Base-by-base conservation (phyloP, 2,329 filamentous ascomycete genomes). In the Teratosphaeria epicoccoides region DNA sequence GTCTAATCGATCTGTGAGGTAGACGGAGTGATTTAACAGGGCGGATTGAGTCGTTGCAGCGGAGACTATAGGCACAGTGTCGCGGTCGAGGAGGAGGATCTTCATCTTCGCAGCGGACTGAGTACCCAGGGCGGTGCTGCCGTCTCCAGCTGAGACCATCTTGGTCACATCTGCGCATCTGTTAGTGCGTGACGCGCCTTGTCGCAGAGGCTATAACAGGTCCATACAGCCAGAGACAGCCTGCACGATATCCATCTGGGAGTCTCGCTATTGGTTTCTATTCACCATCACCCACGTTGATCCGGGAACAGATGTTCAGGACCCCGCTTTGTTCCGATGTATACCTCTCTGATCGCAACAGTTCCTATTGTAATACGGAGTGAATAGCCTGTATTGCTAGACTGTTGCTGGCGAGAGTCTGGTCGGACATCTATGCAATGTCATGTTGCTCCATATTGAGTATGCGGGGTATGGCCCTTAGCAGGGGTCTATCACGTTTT, bases 41-140 rank as follows among this genome's bases (percentile, higher is more conserved):
- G 88, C 83, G 24, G 93, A 98, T 69, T 98, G 94, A 1, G 93
- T 97, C 55, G 91, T 91, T 50, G 93, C 90, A 4, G 90, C 94
- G 9, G 94, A 98, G 20, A 96, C 83, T 60, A 97, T 95, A 14
- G 88, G 82, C 22, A 97, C 82, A 59, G 93, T 98, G 71, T 97
- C 93, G 71, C 82, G 85, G 70, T 98, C 93, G 61, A 98, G 76
- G 57, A 98, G 76, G 52, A 98, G 75, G 55, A 97, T 93, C 82
- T 98, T 98, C 93, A 98, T 98, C 76, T 96, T 97, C 43, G 87
- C 81, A 22, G 87, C 84, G 48, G 78, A 55, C 81, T 80, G 43
- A 77, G 72, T 17, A 7, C 26, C 33, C 6, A 24, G 48, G 26
- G 47, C 81, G 76, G 65, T 75, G 77, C 52, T 51, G 46, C 58